A percentile compares a stretch with the other conserved stretches of the same genome.
Evolutionary conservation across 2,329 filamentous ascomycete genomes (phyloP).

Genomic region (Cladophialophora carrionii): DNA sequence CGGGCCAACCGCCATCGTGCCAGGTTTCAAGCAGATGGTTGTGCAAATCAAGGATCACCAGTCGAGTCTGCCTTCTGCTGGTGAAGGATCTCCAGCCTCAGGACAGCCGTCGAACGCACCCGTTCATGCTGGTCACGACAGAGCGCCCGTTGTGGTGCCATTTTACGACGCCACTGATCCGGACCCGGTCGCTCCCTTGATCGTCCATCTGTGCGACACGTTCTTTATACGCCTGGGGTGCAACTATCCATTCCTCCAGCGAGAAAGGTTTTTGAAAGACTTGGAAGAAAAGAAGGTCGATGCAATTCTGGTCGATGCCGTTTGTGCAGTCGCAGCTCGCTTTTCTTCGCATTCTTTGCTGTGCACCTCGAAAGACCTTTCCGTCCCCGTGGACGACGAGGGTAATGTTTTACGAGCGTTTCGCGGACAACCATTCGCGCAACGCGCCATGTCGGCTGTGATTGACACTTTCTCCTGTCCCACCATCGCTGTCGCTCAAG

Average conservation of each 20-base stretch:
- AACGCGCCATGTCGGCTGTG: constrained; percentile 78
- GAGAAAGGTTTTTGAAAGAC: constrained; percentile 72
- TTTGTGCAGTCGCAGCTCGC: constrained; percentile 78
- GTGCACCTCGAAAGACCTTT: constrained; percentile 55
- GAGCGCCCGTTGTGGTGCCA: constrained; percentile 53
- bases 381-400: constrained; percentile 48
- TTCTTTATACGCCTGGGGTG: constrained; percentile 84
- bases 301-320: constrained; percentile 81
- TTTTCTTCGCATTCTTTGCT: constrained; percentile 69
- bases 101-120: constrained; percentile 22
- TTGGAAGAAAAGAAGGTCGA: constrained; percentile 80
- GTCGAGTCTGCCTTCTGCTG: constrained; percentile 23
- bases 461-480: constrained; percentile 83
- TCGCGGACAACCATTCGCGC: constrained; percentile 75
- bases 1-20: constrained; percentile 86
- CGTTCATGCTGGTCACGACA: constrained; percentile 18
- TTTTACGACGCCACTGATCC: constrained; percentile 75
- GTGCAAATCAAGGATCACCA: constrained; percentile 35
- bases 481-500: constrained; percentile 80
- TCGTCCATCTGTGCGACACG: constrained; percentile 73
- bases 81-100: constrained; percentile 30
- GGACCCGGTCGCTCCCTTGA: constrained; percentile 71
- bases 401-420: constrained; percentile 59
- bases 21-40: constrained; percentile 80
- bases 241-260: constrained; percentile 80